Conservation (phyloP, 192 early-diverging fungal species). For the Podila epicladia region DNA sequence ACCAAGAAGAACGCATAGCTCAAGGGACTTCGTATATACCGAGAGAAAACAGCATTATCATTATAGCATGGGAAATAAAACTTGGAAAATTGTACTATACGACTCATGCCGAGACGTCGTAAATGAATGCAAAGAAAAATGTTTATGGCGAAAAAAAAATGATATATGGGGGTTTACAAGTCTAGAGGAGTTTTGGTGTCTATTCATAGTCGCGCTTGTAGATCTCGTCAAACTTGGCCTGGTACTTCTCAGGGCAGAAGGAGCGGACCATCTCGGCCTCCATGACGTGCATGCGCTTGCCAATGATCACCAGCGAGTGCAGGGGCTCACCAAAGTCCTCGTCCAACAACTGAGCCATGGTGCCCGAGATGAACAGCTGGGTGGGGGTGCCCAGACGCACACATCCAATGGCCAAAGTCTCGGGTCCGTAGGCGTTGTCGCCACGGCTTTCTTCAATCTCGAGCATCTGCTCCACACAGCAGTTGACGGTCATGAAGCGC, state of each 20-base stretch:
- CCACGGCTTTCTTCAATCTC: constrained; percentile 88
- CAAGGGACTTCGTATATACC: background rate
- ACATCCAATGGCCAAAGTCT: constrained; percentile 91
- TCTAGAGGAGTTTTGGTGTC: background rate
- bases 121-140: constrained; percentile 6
- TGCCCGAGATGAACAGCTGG: constrained; percentile 85
- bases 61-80: background rate
- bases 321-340: constrained; percentile 94
- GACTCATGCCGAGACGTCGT: too few species aligned
- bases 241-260: constrained; percentile 73
- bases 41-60: background rate
- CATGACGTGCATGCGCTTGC: constrained; percentile 89
- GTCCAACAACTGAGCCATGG: constrained; percentile 82
- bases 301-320: constrained; percentile 94
- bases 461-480: constrained; percentile 90
- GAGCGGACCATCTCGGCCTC: constrained; percentile 88
- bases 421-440: constrained; percentile 76
- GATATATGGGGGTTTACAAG: background rate
- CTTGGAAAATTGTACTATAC: too few species aligned
- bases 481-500: constrained; percentile 97
- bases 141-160: background rate
- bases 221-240: constrained; percentile 69
- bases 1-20: constrained; percentile 6
- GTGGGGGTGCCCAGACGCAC: constrained; percentile 89
- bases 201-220: constrained; percentile 71